Evolutionary conservation across 495 filamentous ascomycete species (phyloP), one percentile per base, ranked within the genome.

Genomic region (Trichoderma parareesei): DNA sequence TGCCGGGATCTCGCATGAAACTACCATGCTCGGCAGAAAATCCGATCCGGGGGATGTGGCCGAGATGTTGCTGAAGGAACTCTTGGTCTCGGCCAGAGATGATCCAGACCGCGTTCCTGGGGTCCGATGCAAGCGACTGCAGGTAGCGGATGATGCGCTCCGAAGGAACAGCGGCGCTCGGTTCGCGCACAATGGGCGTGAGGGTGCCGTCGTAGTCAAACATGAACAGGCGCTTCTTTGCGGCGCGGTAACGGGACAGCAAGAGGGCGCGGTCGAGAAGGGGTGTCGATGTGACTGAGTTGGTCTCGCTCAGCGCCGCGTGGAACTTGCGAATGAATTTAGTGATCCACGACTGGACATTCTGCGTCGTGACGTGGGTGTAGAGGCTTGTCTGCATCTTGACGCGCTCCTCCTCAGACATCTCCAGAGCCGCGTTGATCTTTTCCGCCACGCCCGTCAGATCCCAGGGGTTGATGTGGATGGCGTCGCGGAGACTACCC

Each of bases 131-230:
- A 13, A 98, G 82, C 41, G 79, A 82, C 70, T 89, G 90, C 64
- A 98, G 78, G 37, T 88, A 93, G 40, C 84, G 85, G 46, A 96
- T 84, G 35, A 93, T 85, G 16, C 86, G 84, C 69, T 93, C 88
- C 2, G 91, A 90, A 0, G 94, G 93, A 44, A 97, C 87, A 3
- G 95, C 94, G 8, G 89, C 85, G 66, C 86, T 84, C 1, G 94
- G 95, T 67, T 97, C 91, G 64, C 87, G 85, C 37, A 98, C 93
- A 68, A 98, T 97, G 1, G 92, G 91, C 0, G 95, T 97, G n/a
- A 98, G 84, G 0, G 94, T 98, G 60, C 94, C 94, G 74, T 98
- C 94, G 71, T 98, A 98, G 78, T 98, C 94, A 69, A 97, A 96
- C 88, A 98, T 92, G 75, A 98, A 95, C 2, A 98, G 78, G 40